Base-by-base conservation (phyloP, 306 rosid genomes). In the Quercus gilva region DNA sequence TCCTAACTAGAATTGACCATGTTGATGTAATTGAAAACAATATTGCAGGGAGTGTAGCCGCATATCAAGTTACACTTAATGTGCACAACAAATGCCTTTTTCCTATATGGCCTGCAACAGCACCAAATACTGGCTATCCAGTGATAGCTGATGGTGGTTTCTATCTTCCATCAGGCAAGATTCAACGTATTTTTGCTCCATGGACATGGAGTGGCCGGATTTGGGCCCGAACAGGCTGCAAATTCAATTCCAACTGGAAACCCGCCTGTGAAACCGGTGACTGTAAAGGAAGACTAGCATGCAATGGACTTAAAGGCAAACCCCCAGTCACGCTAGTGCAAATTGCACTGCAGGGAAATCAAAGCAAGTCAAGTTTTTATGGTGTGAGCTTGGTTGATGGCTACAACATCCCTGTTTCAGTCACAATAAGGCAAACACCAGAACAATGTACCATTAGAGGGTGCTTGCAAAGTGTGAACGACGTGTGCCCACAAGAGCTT, bases 31-130 rank as follows among this genome's bases (percentile, higher is more conserved):
- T 72, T 23, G 63, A 72, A 1, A 72, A 21, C 53, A 41, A 71
- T 15, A 20, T 73, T 69, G 73, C 81, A 92, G 98, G 93, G 12
- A 26, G 25, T 23, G 86, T 74, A 25, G 82, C 37, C 33, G 91
- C 92, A 4, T 86, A 86, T 52, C 84, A 86, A 20, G 90, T 87
- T 0, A 69, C 86, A n/a, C 82, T 91, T 63, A 68, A 86, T 78
- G 75, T 89, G 23, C 93, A 81, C 58, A 95, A 95, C 71, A 93
- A 87, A 78, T 95, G 99, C 55, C 73, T 91, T n/a, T 93, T 90
- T 69, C 88, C 97, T 55, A 88, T 95, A 76, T 95, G 99, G 99
- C 98, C 98, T 37, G 98, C 94, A 63, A 87, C 92, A 0, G 98
- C 99, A 19, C 79, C 99, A 31, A 95, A 95, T 87, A 71, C 3